A percentile compares a stretch with the other conserved stretches of the same genome.
Conservation (phyloP, 306 rosid genomes). For the Biancaea sappan region DNA sequence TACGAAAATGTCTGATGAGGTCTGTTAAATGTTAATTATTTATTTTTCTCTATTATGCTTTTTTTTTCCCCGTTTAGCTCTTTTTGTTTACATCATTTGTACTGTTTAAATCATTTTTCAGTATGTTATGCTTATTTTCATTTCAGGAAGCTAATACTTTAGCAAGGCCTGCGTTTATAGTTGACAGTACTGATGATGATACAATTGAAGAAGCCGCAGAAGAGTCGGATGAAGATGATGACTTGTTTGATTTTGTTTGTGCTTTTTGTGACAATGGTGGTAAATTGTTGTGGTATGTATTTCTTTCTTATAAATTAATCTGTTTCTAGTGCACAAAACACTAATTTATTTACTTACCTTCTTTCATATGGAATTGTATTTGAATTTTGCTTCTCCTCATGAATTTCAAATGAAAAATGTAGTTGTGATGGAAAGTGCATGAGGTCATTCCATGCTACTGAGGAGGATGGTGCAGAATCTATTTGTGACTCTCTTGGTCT, state of each 20-base stretch:
- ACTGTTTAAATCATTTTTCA: constrained; percentile 15
- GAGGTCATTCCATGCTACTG: constrained; percentile 85
- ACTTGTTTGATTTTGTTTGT: constrained; percentile 81
- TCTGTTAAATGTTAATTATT: constrained; percentile 39
- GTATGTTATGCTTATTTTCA: constrained; percentile 16
- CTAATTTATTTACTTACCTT: not conserved
- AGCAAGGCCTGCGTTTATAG: constrained; percentile 67
- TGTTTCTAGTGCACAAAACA: not conserved
- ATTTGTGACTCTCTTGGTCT: constrained; percentile 73
- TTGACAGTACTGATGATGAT: constrained; percentile 58
- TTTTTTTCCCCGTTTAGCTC: not conserved
- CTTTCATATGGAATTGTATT: not conserved
- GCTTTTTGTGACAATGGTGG: constrained; percentile 95
- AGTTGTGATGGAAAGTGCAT: constrained; percentile 97
- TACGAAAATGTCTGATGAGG: constrained; percentile 62
- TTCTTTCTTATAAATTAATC: constrained; percentile 13
- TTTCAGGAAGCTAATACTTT: constrained; percentile 65
- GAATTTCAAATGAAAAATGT: constrained; percentile 31
- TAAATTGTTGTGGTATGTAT: constrained; percentile 59
- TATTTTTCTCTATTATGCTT: constrained; percentile 11
- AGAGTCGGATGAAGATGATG: constrained; percentile 65
- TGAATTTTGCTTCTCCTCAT: constrained; percentile 15
- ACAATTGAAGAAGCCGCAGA: constrained; percentile 49
- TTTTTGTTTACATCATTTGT: constrained; percentile 20
- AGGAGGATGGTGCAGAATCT: constrained; percentile 62